Evolutionary conservation across 1,139 yeast genomes (phyloP), one percentile per base, ranked within the genome.

Genomic region (Diutina catenulata): DNA sequence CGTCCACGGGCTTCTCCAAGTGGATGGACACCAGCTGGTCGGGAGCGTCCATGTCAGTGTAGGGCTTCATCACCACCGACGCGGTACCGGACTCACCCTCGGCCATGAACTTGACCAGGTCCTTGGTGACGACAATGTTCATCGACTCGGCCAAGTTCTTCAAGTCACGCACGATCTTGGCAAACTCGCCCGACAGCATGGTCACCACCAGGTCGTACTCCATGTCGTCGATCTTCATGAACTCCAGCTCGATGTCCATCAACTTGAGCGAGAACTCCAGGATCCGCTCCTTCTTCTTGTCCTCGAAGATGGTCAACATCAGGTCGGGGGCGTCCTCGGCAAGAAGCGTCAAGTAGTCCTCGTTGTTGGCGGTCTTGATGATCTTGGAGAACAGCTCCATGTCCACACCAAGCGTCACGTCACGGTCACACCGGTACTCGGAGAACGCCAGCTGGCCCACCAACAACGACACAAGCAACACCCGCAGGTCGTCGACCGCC

Each of bases 401-500:
- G 58, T 91, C 95, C 53, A 91, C 72, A 49, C 99, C 99, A 47
- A 91, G 73, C 9, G 95, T 86, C 51, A 88, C 73, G 50, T 84
- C 87, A 55, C 94, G 80, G 63, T 91, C 99, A 60, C 97, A 88
- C 70, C 99, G 79, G 68, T 83, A 91, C 49, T 82, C 91, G 43
- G 76, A 70, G 65, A 91, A 91, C n/a, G 94, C 93, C 46, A 84
- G 88, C 48, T 80, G 76, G 41, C 94, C 95, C 49, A 91, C 81
- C 52, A 83, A 74, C 49, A 91, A 68, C 11, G 95, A 82, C 33
- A 91, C 95, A 49, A 91, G 71, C 47, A 91, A 76, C 44, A 91
- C 96, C 69, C 96, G 86, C 26, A 98, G 87, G 55, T 87, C 94
- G 62, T 91, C 99, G 50, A 91, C 94, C 18, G 98, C 97, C 65